A percentile compares a stretch with the other conserved stretches of the same genome.
phyloP scores from a whole-genome alignment of 176 grass and related monocot species.

The Alopecurus myosuroides region DNA sequence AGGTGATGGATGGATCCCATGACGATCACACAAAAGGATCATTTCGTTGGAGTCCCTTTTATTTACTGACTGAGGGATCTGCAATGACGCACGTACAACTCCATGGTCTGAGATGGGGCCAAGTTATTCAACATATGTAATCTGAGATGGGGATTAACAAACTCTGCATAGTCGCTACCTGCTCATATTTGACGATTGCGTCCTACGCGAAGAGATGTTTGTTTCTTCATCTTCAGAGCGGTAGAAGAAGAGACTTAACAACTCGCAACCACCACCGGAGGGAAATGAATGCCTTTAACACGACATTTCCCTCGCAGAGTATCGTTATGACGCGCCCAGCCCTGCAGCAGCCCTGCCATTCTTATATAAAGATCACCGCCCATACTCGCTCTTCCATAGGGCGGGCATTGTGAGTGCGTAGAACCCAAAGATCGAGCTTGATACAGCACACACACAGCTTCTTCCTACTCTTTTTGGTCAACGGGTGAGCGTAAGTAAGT shows the following conservation, averaged over 20 bases:
- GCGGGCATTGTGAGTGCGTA: background rate
- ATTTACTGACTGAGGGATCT: background rate
- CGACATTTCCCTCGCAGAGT: background rate
- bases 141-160: too few species aligned
- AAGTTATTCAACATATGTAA: too few species aligned
- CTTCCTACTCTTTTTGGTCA: too few species aligned
- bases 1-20: background rate
- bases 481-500: too few species aligned
- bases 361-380: conserved; percentile 29
- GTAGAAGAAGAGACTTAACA: conserved; percentile 21
- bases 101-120: too few species aligned
- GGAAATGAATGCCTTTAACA: background rate
- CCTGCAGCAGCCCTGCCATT: background rate
- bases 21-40: background rate
- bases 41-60: background rate
- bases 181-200: background rate
- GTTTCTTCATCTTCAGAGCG: background rate
- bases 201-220: background rate
- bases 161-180: background rate
- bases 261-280: conserved; percentile 24
- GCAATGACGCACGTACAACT: background rate
- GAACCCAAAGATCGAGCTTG: background rate
- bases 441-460: background rate
- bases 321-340: background rate
- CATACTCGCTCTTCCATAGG: background rate